Percentiles rank a stretch among this genome's conserved stretches.
Conservation (phyloP, 257 asterid species). For the Solanum dulcamara region DNA sequence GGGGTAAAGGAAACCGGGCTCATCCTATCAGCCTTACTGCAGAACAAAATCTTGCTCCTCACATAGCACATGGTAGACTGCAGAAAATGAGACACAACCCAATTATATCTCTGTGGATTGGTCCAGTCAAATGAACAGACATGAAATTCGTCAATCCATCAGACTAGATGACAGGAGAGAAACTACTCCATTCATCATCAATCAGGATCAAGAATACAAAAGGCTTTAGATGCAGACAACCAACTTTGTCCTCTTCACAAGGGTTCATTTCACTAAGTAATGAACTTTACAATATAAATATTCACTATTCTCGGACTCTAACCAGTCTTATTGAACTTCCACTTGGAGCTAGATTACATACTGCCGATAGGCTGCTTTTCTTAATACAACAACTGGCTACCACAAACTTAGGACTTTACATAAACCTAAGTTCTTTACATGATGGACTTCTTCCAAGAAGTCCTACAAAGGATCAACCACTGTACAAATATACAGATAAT, state of each 20-base stretch:
- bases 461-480: not conserved
- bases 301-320: not conserved
- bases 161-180: not conserved
- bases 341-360: not conserved
- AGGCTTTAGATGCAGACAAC: not conserved
- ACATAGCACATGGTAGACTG: not conserved
- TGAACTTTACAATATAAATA: not conserved
- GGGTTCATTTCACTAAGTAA: not conserved
- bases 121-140: not conserved
- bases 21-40: not conserved
- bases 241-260: not conserved
- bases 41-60: not conserved
- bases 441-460: not conserved
- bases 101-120: not conserved
- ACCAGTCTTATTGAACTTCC: not conserved
- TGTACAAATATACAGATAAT: constrained; percentile 7
- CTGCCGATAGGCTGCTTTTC: not conserved
- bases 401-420: not conserved
- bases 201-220: not conserved
- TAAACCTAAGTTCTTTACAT: not conserved
- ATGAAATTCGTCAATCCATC: not conserved
- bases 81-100: not conserved
- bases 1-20: not conserved
- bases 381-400: not conserved
- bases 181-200: not conserved